phyloP scores from a whole-genome alignment of 805 yeast genomes.

The Candida qinlingensis region DNA sequence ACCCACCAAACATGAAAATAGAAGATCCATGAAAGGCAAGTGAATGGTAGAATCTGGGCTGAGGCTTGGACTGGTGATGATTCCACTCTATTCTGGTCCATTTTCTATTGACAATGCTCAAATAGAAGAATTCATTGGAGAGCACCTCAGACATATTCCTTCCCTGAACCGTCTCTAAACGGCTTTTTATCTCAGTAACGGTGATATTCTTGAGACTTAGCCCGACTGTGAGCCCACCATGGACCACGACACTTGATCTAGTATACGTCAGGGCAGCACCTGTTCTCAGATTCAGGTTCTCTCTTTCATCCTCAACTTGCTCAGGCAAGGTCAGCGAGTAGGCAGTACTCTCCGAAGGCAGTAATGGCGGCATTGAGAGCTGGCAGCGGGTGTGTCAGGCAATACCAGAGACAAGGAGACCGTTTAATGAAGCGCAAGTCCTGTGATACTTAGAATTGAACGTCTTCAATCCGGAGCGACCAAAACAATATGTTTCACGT shows the following conservation, averaged over 20 bases:
- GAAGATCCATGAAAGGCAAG: conserved; percentile 44
- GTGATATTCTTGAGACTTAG: conserved; percentile 24
- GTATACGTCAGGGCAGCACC: conserved; percentile 59
- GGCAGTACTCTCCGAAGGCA: conserved; percentile 60
- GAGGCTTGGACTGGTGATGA: conserved; percentile 10
- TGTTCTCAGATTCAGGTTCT: conserved; percentile 54
- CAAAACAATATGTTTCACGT: no score
- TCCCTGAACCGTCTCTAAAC: conserved; percentile 5
- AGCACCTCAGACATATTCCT: conserved; percentile 23
- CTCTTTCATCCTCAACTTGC: conserved; percentile 41
- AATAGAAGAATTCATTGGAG: conserved; percentile 58
- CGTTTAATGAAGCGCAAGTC: no score
- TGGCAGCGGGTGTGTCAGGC: no score
- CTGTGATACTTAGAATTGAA: no score
- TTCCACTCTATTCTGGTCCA: conserved; percentile 45
- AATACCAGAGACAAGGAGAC: no score
- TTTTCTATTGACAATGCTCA: conserved; percentile 50
- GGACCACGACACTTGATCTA: conserved; percentile 56
- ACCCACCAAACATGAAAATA: conserved; percentile 63
- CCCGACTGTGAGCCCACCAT: conserved; percentile 65
- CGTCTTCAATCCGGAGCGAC: no score
- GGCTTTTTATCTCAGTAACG: conserved; percentile 11
- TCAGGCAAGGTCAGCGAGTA: conserved; percentile 54
- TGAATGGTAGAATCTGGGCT: conserved; percentile 52
- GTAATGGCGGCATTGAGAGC: conserved; percentile 48